Conservation (phyloP, 768 basidiomycete species). For the Lactarius tabidus region DNA sequence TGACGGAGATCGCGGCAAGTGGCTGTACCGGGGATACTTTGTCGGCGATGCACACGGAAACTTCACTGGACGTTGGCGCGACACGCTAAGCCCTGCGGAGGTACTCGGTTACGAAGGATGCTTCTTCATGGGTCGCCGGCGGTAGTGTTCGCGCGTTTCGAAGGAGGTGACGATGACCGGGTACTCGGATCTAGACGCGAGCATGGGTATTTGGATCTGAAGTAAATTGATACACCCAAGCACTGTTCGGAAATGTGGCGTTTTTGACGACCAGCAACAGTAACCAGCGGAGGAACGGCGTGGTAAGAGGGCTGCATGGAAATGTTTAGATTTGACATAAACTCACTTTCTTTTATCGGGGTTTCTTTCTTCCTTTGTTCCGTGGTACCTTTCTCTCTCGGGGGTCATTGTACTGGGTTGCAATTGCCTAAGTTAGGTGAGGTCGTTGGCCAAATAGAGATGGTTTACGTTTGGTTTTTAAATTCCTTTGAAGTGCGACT, state of each 20-base stretch:
- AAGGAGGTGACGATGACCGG: neutral
- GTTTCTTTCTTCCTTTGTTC: neutral
- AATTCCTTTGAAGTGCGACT: no score
- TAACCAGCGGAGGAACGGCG: neutral
- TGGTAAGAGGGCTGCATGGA: neutral
- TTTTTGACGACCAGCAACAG: neutral
- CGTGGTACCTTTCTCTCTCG: neutral
- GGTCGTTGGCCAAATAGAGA: neutral
- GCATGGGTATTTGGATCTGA: neutral
- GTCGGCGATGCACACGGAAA: constrained; percentile 66
- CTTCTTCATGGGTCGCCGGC: constrained; percentile 68
- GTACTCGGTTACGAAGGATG: constrained; percentile 81
- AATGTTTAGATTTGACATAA: neutral
- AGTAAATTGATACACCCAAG: constrained; percentile 1
- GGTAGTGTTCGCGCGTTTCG: constrained; percentile 32
- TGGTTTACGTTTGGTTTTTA: neutral
- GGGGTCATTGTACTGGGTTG: neutral
- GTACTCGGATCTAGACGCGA: constrained; percentile 4
- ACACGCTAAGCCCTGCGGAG: constrained; percentile 63
- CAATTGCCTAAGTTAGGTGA: neutral
- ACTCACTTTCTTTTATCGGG: neutral
- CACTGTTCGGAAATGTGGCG: constrained; percentile 9
- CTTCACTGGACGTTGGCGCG: constrained; percentile 83
- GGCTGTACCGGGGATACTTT: constrained; percentile 84
- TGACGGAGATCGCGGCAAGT: constrained; percentile 71